Base-by-base conservation (phyloP, 495 filamentous ascomycete genomes). In the Aspergillus campestris region DNA sequence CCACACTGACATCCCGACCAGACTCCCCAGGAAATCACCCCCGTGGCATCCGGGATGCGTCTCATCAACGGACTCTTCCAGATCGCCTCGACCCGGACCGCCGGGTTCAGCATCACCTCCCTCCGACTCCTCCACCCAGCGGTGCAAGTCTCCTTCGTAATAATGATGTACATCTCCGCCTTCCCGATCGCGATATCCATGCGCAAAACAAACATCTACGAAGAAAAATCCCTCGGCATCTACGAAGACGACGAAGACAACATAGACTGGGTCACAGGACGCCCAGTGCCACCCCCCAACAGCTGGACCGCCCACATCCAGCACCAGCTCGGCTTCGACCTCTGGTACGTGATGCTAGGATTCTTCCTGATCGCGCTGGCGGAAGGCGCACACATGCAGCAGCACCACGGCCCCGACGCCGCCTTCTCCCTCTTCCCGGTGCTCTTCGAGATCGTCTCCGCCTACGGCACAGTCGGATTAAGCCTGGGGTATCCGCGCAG, bases 101-200 rank as follows among this genome's bases (percentile, higher is more conserved):
- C 89, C 3, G 89, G 89, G 0, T 90, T 91, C 57, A 71, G 79
- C 8, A 82, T 81, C 44, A 72, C 89, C 57, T 82, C 83, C 47
- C 69, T 95, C 24, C 66, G 82, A 8, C 52, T 61, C 5, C 71
- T 95, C 9, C 88, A 94, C 56, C 89, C 89, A 2, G 88, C 80
- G 1, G 86, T 91, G 10, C 89, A 95, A 59, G 82, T 89, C 14
- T 90, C 86, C 31, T 94, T 91, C 65, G 66, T 94, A 56, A 77
- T 92, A 56, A 95, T 95, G 89, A 95, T 95, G 89, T 95, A 95
- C 65, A 95, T 95, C 52, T 92, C 89, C 28, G 85, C 90, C 42
- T 86, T 91, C 53, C 89, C 89, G 27, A 87, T 91, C 52, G 88
- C 89, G 42, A 92, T 94, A 40, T 84, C 83, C 14, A 81, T 94